phyloP scores from a whole-genome alignment of 768 basidiomycete genomes.

The Xanthoconium purpureum region DNA sequence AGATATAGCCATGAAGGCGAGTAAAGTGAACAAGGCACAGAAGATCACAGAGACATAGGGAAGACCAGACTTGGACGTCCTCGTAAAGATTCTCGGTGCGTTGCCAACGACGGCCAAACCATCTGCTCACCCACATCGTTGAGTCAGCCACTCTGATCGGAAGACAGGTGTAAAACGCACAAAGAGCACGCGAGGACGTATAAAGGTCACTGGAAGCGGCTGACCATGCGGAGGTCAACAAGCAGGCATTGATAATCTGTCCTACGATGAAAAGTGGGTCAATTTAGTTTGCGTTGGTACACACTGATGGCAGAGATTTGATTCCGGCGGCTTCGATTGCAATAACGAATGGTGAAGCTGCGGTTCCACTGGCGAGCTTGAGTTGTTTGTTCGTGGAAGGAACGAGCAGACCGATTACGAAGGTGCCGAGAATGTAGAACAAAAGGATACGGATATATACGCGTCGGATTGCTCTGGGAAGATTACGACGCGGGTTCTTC shows the following conservation, averaged over 20 bases:
- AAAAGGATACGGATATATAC: conserved; percentile 79
- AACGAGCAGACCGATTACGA: conserved; percentile 80
- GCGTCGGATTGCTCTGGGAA: conserved; percentile 55
- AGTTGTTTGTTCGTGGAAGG: conserved; percentile 64
- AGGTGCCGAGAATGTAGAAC: conserved; percentile 68
- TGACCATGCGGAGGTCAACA: conserved; percentile 90
- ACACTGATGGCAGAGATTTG: conserved; percentile 73
- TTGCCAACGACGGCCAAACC: conserved; percentile 78
- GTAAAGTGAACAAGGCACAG: conserved; percentile 59
- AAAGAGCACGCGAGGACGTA: conserved; percentile 83
- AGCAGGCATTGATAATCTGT: conserved; percentile 75
- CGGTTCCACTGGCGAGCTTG: conserved; percentile 49
- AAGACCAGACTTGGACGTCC: conserved; percentile 67
- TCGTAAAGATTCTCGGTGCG: conserved; percentile 77
- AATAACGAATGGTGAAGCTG: conserved; percentile 87
- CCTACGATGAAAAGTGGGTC: not conserved
- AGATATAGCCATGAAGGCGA: conserved; percentile 82
- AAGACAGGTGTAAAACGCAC: conserved; percentile 40
- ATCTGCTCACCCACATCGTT: conserved; percentile 40
- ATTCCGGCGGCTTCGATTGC: conserved; percentile 88
- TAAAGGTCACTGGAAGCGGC: conserved; percentile 88
- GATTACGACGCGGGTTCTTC: conserved; percentile 75
- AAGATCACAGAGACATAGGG: conserved; percentile 73
- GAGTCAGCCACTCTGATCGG: not conserved
- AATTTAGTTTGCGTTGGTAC: conserved; percentile 18